Conservation (phyloP, 2,329 filamentous ascomycete species). For the Colletotrichum sidae region DNA sequence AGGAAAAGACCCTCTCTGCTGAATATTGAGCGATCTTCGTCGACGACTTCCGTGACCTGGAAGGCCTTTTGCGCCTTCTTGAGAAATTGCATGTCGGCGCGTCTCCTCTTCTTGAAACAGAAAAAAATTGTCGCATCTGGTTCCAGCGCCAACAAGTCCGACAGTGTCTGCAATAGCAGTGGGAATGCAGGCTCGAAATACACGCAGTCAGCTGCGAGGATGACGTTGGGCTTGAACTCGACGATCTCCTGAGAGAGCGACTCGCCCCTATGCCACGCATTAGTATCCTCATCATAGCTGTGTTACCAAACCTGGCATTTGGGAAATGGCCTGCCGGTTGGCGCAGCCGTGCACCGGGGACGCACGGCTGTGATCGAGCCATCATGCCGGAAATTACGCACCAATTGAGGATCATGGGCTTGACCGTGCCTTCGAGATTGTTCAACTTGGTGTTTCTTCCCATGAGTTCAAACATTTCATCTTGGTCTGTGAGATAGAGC, state of each 20-base stretch:
- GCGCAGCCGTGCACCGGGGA: not conserved
- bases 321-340: too few species aligned
- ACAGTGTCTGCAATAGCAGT: constrained; percentile 82
- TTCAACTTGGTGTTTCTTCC: constrained; percentile 89
- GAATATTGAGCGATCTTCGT: constrained; percentile 70
- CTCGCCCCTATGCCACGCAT: constrained; percentile 64
- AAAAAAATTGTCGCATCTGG: constrained; percentile 77
- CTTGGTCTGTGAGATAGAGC: constrained; percentile 88
- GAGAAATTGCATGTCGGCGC: constrained; percentile 82
- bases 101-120: constrained; percentile 93
- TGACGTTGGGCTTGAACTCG: constrained; percentile 75
- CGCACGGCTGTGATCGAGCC: constrained; percentile 15
- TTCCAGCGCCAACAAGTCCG: constrained; percentile 79
- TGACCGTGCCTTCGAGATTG: constrained; percentile 70
- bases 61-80: constrained; percentile 78
- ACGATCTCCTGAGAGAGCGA: constrained; percentile 65
- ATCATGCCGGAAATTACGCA: constrained; percentile 51
- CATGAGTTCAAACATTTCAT: constrained; percentile 88
- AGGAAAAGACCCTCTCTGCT: constrained; percentile 70
- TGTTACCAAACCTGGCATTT: too few species aligned
- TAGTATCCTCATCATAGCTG: constrained; percentile 20
- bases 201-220: constrained; percentile 96
- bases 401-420: constrained; percentile 85
- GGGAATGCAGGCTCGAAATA: constrained; percentile 98
- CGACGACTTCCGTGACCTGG: constrained; percentile 69